Evolutionary conservation across 2,329 filamentous ascomycete genomes (phyloP).

Genomic region (Escovopsis sp.): DNA sequence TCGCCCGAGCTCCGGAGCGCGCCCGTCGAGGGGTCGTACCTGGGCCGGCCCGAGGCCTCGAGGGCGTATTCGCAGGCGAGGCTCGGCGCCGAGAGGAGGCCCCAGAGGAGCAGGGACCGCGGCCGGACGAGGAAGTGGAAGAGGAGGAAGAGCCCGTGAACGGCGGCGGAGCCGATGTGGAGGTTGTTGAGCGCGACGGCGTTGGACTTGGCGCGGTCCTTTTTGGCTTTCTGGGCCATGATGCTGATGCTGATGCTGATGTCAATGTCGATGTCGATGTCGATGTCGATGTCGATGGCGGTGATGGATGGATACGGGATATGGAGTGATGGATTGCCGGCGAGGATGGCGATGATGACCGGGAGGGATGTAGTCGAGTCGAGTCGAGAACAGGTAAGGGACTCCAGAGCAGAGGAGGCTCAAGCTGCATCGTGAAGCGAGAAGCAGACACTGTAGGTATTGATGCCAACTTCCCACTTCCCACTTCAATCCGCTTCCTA

Average conservation of each 20-base stretch:
- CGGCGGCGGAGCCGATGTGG: conserved; percentile 55
- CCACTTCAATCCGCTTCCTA: too few relatives aligned
- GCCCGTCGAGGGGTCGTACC: conserved; percentile 45
- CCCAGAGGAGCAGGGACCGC: conserved; percentile 53
- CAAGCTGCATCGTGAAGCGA: too few relatives aligned
- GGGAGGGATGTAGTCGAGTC: too few relatives aligned
- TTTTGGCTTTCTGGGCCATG: conserved; percentile 48
- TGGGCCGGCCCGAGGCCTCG: conserved; percentile 70
- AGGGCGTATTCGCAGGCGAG: conserved; percentile 73
- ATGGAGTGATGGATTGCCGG: too few relatives aligned
- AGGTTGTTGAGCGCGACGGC: conserved; percentile 61
- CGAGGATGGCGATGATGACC: too few relatives aligned
- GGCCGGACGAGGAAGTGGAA: conserved; percentile 51
- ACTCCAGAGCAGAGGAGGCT: too few relatives aligned
- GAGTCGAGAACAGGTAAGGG: too few relatives aligned
- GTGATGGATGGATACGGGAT: too few relatives aligned
- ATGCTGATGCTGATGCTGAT: neutral
- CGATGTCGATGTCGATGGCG: too few relatives aligned
- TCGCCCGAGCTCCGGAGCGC: conserved; percentile 67
- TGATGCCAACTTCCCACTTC: too few relatives aligned
- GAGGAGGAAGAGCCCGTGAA: conserved; percentile 63
- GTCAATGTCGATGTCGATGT: too few relatives aligned
- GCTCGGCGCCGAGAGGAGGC: conserved; percentile 56
- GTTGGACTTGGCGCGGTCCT: conserved; percentile 63
- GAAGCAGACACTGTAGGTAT: too few relatives aligned